Percentiles rank a stretch among this genome's conserved stretches.
phyloP scores from a whole-genome alignment of 192 early-diverging fungal species.

The Coemansia erecta region DNA sequence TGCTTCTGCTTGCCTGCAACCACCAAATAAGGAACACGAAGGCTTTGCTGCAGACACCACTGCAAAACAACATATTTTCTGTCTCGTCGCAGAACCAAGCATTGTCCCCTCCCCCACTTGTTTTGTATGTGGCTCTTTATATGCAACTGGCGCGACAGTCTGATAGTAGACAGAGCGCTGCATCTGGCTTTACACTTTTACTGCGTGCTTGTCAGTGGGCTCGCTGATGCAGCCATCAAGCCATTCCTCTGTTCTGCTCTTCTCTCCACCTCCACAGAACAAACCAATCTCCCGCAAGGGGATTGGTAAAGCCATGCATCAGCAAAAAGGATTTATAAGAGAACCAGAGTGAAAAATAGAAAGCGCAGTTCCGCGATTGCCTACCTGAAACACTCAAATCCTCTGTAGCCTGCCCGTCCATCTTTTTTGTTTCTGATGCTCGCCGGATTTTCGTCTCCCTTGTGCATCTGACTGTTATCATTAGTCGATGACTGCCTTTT shows the following conservation, averaged over 20 bases:
- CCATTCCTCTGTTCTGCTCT: constrained; percentile 14
- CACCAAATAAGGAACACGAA: too few relatives aligned
- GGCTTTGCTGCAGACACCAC: too few relatives aligned
- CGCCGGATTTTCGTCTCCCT: too few relatives aligned
- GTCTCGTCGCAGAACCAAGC: too few relatives aligned
- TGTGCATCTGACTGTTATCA: too few relatives aligned
- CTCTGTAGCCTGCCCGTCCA: background rate
- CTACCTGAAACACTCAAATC: background rate
- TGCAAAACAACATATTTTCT: too few relatives aligned
- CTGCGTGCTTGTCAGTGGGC: constrained; percentile 5
- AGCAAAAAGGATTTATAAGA: background rate
- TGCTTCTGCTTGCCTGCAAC: too few relatives aligned
- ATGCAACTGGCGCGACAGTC: too few relatives aligned
- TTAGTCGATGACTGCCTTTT: constrained; percentile 3
- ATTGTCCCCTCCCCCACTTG: too few relatives aligned
- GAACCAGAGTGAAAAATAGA: background rate
- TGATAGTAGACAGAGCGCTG: background rate
- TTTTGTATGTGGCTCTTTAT: too few relatives aligned
- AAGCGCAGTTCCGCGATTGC: constrained; percentile 17
- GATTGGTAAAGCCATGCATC: background rate
- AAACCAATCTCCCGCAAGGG: constrained; percentile 5
- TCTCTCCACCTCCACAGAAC: constrained; percentile 10
- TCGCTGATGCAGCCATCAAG: constrained; percentile 35
- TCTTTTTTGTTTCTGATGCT: background rate
- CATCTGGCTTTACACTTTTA: constrained; percentile 6